phyloP scores from a whole-genome alignment of 139 green algal genomes.

The Parachlorella kessleri region DNA sequence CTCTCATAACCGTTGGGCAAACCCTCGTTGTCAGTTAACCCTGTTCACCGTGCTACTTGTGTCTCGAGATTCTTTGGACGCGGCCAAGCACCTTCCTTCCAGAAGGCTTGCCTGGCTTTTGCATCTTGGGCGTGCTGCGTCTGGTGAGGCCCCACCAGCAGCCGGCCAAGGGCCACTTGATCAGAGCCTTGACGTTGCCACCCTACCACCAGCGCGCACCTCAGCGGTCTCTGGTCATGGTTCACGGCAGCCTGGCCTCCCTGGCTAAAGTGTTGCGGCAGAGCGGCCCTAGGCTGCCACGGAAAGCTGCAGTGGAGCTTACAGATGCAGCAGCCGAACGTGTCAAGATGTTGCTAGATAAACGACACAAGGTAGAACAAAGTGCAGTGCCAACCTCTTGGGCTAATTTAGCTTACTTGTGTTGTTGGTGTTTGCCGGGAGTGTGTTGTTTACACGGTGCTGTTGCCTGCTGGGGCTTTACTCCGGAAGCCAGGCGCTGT shows the following conservation, averaged over 20 bases:
- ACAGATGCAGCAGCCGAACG: slow-evolving; percentile 84
- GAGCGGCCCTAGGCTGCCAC: slow-evolving; percentile 24
- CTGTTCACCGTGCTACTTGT: too few relatives aligned
- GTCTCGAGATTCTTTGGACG: too few relatives aligned
- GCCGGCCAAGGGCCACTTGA: too few relatives aligned
- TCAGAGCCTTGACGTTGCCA: too few relatives aligned
- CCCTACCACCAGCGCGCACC: neutral
- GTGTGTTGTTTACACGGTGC: neutral
- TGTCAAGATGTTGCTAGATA: slow-evolving; percentile 75
- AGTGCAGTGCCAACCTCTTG: too few relatives aligned
- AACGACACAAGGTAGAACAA: slow-evolving; percentile 82
- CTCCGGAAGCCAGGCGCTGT: neutral
- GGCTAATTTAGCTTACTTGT: too few relatives aligned
- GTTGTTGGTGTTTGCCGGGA: neutral
- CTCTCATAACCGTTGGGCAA: too few relatives aligned
- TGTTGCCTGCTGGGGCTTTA: neutral
- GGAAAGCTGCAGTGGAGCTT: slow-evolving; percentile 84
- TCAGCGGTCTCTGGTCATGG: slow-evolving; percentile 37
- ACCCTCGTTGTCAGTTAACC: too few relatives aligned
- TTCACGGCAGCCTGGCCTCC: slow-evolving; percentile 43
- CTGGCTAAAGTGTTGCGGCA: slow-evolving; percentile 35
- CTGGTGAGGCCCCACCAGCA: too few relatives aligned
- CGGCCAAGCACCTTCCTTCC: too few relatives aligned
- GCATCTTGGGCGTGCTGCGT: too few relatives aligned
- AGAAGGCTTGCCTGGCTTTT: too few relatives aligned